A percentile compares a stretch with the other conserved stretches of the same genome.
These are phyloP conservation scores for Penicillium decumbens DNA, from an alignment of 2,329 filamentous ascomycete genomes.

Conservation along the genomic window DNA sequence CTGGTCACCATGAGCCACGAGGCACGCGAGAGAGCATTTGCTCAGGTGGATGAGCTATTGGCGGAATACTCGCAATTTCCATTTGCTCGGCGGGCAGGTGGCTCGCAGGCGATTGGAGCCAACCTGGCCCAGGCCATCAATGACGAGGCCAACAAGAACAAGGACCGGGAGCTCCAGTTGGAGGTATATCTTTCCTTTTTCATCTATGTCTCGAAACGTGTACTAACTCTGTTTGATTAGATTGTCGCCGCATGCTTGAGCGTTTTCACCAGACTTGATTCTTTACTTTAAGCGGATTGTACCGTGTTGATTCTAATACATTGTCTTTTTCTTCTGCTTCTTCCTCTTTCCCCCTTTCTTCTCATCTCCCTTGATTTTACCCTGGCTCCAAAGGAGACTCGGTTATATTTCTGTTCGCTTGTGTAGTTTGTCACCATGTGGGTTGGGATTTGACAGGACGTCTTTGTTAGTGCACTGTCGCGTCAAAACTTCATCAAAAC, in stretches of 20 bases:
- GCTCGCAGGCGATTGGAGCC: conserved; percentile 78
- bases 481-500: conserved; percentile 24
- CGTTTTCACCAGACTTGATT: conserved; percentile 96
- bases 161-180: conserved; percentile 92
- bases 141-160: conserved; percentile 79
- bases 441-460: conserved; percentile 24
- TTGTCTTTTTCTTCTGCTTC: conserved; percentile 16
- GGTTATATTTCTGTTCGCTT: conserved; percentile 20
- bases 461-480: conserved; percentile 21
- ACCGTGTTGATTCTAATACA: conserved; percentile 23
- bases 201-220: neutral
- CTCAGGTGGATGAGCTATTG: conserved; percentile 91
- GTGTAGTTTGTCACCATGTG: conserved; percentile 28
- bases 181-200: conserved; percentile 60
- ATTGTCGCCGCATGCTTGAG: conserved; percentile 91
- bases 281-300: conserved; percentile 62
- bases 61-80: conserved; percentile 98
- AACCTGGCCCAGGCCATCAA: conserved; percentile 83
- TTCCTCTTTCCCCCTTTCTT: conserved; percentile 6
- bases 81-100: conserved; percentile 73
- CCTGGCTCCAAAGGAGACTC: neutral
- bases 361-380: conserved; percentile 4
- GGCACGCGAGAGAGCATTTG: conserved; percentile 87
- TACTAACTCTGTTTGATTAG: conserved; percentile 36
- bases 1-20: conserved; percentile 90